Base-by-base conservation (phyloP, 140 eudicot genomes). In the Oenanthe javanica region DNA sequence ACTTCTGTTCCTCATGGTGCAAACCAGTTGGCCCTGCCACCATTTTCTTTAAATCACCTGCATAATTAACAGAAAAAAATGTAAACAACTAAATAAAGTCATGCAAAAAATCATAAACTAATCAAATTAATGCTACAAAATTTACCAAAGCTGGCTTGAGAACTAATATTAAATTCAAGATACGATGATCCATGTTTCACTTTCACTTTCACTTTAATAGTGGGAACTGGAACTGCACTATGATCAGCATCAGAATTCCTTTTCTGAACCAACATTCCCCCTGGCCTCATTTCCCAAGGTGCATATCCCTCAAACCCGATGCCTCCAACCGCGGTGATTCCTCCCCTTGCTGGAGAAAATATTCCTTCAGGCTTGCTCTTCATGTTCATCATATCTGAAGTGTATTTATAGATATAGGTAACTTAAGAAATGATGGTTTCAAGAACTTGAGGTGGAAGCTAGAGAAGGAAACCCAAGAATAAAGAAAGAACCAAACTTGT, bases 211-310 rank as follows among this genome's bases (percentile, higher is more conserved):
- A 94, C 91, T 87, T 82, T 92, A 82, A 92, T 90, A 59, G 82
- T 87, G 6, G 94, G 90, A 83, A 87, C 86, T 6, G 79, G 27
- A 43, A 47, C 75, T 71, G 88, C 81, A 79, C 54, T 82, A 52
- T 84, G 88, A 78, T 86, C 86, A n/a, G 87, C 87, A 91, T 94
- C 96, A 55, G 96, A 90, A 76, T 84, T 94, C 80, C 98, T 86
- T 86, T 90, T 87, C 80, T 94, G 98, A 23, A 94, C 98, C 85
- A 94, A 83, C 97, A 94, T 90, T 19, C 97, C 98, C 42, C 98
- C 87, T 19, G 98, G 98, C 89, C 98, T 86, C 46, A 90, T 64
- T 46, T 94, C 97, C 91, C 86, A 86, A 77, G 85, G 86, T 19
- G 82, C 84, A 52, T 43, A 84, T 48, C 83, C 85, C 57, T 43